Evolutionary conservation across 169 alveolate species (phyloP).

Genomic region (Eimeria tenella): DNA sequence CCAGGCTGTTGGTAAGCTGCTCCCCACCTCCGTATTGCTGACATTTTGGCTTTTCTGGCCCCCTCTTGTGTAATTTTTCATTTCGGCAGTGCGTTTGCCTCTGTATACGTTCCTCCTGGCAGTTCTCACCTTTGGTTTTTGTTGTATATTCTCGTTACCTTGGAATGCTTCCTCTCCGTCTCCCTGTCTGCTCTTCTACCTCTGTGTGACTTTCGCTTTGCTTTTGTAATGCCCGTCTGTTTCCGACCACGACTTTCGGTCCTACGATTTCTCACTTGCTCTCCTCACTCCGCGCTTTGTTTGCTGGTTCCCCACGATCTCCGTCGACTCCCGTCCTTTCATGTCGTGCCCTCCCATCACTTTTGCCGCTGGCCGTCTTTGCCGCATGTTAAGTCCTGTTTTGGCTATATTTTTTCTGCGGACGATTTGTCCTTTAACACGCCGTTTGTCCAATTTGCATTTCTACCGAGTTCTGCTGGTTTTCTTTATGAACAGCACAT

Average conservation of each 20-base stretch:
- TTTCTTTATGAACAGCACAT: too few relatives aligned
- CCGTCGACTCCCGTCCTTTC: too few relatives aligned
- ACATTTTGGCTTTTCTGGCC: not conserved
- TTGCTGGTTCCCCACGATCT: constrained; percentile 66
- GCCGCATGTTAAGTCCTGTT: too few relatives aligned
- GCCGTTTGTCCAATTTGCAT: not conserved
- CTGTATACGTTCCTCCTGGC: not conserved
- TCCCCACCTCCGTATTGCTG: not conserved
- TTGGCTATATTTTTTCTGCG: too few relatives aligned
- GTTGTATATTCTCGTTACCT: not conserved
- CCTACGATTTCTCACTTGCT: too few relatives aligned
- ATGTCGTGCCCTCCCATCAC: too few relatives aligned
- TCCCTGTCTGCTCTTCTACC: not conserved
- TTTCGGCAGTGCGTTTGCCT: not conserved
- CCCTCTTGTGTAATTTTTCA: not conserved
- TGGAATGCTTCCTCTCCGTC: constrained; percentile 72
- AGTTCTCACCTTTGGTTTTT: not conserved
- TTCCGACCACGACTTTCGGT: too few relatives aligned
- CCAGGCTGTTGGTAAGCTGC: constrained; percentile 96
- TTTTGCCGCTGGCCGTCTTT: too few relatives aligned
- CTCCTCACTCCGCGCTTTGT: not conserved
- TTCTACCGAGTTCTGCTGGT: not conserved
- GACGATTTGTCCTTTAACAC: too few relatives aligned
- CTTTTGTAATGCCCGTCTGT: too few relatives aligned
- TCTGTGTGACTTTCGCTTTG: not conserved